A percentile compares a stretch with the other conserved stretches of the same genome.
phyloP scores from a whole-genome alignment of 164 flowering plant genomes.

The Aristolochia californica region DNA sequence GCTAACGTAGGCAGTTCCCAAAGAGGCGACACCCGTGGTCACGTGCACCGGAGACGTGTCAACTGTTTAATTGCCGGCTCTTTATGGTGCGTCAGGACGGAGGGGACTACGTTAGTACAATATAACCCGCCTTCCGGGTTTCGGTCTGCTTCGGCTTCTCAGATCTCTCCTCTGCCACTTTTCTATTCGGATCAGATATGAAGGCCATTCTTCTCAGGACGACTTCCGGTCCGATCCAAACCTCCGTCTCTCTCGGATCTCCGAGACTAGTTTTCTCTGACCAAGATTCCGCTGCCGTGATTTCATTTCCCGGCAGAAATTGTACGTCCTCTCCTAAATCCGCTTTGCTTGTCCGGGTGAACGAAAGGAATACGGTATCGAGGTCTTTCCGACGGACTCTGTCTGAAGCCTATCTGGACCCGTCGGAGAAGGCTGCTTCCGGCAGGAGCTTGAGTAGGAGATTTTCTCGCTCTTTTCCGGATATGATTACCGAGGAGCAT shows the following conservation, averaged over 20 bases:
- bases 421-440: too few relatives aligned
- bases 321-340: constrained; percentile 14
- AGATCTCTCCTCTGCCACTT: too few relatives aligned
- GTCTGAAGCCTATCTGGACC: too few relatives aligned
- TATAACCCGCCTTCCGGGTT: too few relatives aligned
- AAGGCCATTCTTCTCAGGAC: constrained; percentile 38
- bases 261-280: constrained; percentile 14
- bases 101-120: too few relatives aligned
- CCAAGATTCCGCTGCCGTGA: constrained; percentile 14
- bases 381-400: constrained; percentile 24
- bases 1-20: too few relatives aligned
- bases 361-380: background rate
- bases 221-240: constrained; percentile 25
- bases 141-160: too few relatives aligned
- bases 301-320: constrained; percentile 17
- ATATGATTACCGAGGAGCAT: constrained; percentile 31
- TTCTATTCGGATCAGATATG: constrained; percentile 30
- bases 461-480: constrained; percentile 26
- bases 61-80: too few relatives aligned
- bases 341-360: constrained; percentile 7
- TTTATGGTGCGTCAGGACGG: too few relatives aligned
- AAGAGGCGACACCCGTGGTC: too few relatives aligned
- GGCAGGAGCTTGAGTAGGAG: constrained; percentile 1
- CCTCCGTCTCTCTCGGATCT: constrained; percentile 13
- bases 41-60: too few relatives aligned